Percentiles rank a stretch among this genome's conserved stretches.
These are phyloP conservation scores for Hyparrhenia diplandra DNA, from an alignment of 176 grass and related monocot species.

Conservation along the genomic window DNA sequence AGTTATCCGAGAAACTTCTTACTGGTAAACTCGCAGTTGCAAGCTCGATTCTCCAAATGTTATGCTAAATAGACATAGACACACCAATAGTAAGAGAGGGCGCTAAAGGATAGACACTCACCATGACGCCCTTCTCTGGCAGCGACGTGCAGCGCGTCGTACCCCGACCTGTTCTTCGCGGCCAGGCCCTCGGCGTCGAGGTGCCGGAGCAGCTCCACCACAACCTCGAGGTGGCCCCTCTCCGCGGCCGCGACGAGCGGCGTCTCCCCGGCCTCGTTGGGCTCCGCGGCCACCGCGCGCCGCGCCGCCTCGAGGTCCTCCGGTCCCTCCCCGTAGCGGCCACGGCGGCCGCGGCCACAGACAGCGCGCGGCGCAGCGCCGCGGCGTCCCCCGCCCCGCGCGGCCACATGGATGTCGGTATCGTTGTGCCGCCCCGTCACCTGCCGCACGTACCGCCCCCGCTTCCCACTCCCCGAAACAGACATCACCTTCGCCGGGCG, in stretches of 20 bases:
- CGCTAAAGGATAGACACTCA: conserved; percentile 15
- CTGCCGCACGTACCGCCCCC: conserved; percentile 83
- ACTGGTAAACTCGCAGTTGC: neutral
- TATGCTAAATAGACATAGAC: neutral
- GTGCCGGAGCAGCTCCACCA: conserved; percentile 60
- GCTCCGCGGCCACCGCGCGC: conserved; percentile 53
- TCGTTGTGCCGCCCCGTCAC: conserved; percentile 90
- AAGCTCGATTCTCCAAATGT: neutral
- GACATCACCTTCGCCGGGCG: conserved; percentile 50
- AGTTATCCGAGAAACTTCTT: neutral
- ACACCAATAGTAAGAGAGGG: neutral
- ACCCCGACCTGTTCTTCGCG: conserved; percentile 73
- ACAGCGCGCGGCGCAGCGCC: conserved; percentile 49
- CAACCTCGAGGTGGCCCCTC: conserved; percentile 58
- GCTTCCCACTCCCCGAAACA: conserved; percentile 59
- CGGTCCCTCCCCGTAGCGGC: conserved; percentile 30
- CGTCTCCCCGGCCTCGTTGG: conserved; percentile 76
- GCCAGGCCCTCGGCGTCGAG: conserved; percentile 51
- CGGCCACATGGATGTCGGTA: conserved; percentile 77
- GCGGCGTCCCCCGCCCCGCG: conserved; percentile 49
- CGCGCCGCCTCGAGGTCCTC: conserved; percentile 50
- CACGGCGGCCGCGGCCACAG: conserved; percentile 32
- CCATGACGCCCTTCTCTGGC: conserved; percentile 71
- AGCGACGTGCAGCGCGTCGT: conserved; percentile 74
- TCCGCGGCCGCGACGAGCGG: conserved; percentile 69